Evolutionary conservation across 495 filamentous ascomycete species (phyloP).

Genomic region (Penicillium tannophilum): DNA sequence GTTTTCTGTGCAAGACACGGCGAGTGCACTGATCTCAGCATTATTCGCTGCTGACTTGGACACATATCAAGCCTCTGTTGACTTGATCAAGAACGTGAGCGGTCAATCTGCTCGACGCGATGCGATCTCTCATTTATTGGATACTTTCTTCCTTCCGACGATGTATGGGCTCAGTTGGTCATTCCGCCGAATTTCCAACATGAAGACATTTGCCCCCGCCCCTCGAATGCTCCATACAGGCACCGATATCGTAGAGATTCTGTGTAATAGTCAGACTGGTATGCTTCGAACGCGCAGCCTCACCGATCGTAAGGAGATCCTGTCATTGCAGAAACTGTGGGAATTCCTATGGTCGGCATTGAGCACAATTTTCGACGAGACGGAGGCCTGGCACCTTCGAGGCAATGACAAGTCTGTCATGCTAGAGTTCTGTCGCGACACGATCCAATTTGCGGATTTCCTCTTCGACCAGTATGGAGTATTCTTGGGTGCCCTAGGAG

Average conservation of each 20-base stretch:
- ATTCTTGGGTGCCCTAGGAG: conserved; percentile 66
- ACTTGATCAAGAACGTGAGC: conserved; percentile 78
- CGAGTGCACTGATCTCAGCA: conserved; percentile 66
- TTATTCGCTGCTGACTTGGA: conserved; percentile 70
- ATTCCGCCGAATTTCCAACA: conserved; percentile 55
- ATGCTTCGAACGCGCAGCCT: conserved; percentile 68
- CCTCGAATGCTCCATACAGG: conserved; percentile 71
- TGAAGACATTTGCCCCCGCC: conserved; percentile 66
- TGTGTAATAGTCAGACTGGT: conserved; percentile 81
- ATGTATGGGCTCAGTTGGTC: conserved; percentile 63
- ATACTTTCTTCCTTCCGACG: conserved; percentile 62
- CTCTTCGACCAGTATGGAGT: conserved; percentile 82
- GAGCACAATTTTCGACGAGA: conserved; percentile 77
- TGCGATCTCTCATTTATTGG: conserved; percentile 70
- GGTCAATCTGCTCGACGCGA: conserved; percentile 69
- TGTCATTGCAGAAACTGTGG: conserved; percentile 76
- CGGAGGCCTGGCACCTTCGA: conserved; percentile 73
- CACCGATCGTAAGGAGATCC: conserved; percentile 59
- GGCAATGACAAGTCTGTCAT: conserved; percentile 71
- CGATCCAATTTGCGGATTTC: conserved; percentile 87
- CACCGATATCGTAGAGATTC: conserved; percentile 73
- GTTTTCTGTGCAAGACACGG: conserved; percentile 62
- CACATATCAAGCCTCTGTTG: conserved; percentile 72
- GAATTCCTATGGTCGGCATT: conserved; percentile 75
- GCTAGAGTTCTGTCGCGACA: conserved; percentile 90